Evolutionary conservation across 352 stramenopile species (phyloP), one percentile per base, ranked within the genome.

Genomic region (Pythium chondricola): DNA sequence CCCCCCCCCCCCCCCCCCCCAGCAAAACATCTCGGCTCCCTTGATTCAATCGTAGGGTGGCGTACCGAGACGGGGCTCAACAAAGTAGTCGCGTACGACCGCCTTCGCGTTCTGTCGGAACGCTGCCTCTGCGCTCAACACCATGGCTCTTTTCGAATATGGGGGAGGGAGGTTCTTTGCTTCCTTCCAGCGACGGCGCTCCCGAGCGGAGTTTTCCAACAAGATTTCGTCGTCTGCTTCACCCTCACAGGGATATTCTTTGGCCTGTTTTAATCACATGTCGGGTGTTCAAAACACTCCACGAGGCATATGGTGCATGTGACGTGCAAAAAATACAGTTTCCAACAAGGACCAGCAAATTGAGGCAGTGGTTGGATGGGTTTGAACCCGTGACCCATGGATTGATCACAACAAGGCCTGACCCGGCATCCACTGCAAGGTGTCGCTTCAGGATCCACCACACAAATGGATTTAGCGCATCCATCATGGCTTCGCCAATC

Each of bases 21-120:
- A 32, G 24, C 7, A 33, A 20, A 32, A 41, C 35, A 8, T 20
- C 29, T 43, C 37, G 14, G 36, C 20, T 40, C 32, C 17, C n/a
- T 41, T 21, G n/a, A 20, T 29, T 21, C 18, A 13, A 25, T 6
- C 25, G 37, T 13, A n/a, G n/a, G n/a, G n/a, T 1, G 9, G 68
- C 68, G 56, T 58, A 92, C 81, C 81, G 35, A 92, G 83, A 47
- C 81, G 74, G 18, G 81, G 81, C 61, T 92, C 81, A 35, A 92
- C 81, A 58, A 85, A 90, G 64, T 92, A 92, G 65, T 92, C 81
- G 41, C 81, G 78, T 58, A 92, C 81, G 32, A 92, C 81, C 18
- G 81, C 81, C 52, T 84, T 70, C 33, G 77, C 70, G 62, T 92
- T 88, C 43, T 64, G 56, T 52, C 83, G 63, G 65, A 92, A 92